Conservation (phyloP, 2,329 filamentous ascomycete species). For the Pestalotiopsis sp. region DNA sequence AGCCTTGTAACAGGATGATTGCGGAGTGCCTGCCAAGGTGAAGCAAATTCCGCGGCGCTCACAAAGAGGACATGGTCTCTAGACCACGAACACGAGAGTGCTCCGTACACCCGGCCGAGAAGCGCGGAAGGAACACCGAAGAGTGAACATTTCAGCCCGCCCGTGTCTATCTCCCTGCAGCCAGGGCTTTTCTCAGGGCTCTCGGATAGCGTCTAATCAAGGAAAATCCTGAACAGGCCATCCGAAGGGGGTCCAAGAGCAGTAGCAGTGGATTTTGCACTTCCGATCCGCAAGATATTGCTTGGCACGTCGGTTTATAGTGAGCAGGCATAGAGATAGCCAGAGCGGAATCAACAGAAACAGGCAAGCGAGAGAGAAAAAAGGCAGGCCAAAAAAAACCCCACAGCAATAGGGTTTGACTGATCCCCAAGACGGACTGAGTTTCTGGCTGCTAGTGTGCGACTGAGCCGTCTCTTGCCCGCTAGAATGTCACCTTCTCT, state of each 20-base stretch:
- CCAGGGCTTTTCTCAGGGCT: not conserved
- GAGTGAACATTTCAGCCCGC: too few species aligned
- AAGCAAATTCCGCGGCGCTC: too few species aligned
- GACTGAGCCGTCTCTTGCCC: not conserved
- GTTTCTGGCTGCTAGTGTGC: not conserved
- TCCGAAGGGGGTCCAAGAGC: not conserved
- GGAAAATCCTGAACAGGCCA: not conserved
- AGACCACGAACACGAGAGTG: too few species aligned
- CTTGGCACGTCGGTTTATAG: not conserved
- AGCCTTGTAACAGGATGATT: not conserved
- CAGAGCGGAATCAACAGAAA: not conserved
- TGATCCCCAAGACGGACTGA: not conserved
- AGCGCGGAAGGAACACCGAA: too few species aligned
- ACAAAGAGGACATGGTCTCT: too few species aligned
- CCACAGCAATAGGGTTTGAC: not conserved
- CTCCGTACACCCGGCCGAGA: too few species aligned
- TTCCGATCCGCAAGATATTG: not conserved
- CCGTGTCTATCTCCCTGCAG: too few species aligned
- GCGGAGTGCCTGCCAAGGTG: too few species aligned
- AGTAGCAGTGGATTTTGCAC: not conserved
- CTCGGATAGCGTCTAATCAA: not conserved
- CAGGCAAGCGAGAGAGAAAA: not conserved
- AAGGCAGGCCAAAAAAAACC: not conserved
- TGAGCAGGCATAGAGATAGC: not conserved
- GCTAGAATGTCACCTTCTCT: not conserved